These are phyloP conservation scores for Schizochytrium sp. DNA, from an alignment of 108 stramenopile genomes.

Conservation along the genomic window DNA sequence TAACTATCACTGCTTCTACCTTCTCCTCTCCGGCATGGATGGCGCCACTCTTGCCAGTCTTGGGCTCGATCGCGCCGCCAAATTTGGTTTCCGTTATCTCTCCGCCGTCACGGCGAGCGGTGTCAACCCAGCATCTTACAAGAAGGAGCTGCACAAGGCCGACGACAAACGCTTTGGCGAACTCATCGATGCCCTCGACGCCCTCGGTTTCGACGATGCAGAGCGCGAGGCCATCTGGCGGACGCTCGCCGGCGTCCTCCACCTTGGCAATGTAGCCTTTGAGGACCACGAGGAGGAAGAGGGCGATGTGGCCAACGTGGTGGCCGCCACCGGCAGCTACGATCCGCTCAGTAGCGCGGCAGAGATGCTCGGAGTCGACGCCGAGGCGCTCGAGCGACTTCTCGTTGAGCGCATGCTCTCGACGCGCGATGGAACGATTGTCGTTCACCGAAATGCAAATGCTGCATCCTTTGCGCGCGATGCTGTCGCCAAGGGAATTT, in stretches of 20 bases:
- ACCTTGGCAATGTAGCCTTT: conserved; percentile 45
- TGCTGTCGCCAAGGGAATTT: conserved; percentile 35
- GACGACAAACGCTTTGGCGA: conserved; percentile 23
- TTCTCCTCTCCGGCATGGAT: conserved; percentile 20
- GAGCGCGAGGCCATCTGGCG: not conserved
- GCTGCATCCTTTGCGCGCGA: conserved; percentile 46
- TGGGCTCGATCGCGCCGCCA: not conserved
- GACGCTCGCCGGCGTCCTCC: conserved; percentile 42
- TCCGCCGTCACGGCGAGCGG: not conserved
- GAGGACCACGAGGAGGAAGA: conserved; percentile 12
- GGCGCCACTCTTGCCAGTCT: not conserved
- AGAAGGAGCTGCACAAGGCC: not conserved
- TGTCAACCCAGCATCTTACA: not conserved
- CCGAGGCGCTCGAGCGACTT: conserved; percentile 28
- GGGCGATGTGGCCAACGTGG: conserved; percentile 19
- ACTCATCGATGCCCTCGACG: conserved; percentile 2
- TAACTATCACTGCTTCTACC: conserved; percentile 36
- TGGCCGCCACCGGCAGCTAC: not conserved
- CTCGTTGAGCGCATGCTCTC: conserved; percentile 28
- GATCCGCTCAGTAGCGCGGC: not conserved
- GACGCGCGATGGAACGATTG: conserved; percentile 27
- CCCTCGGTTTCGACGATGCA: not conserved
- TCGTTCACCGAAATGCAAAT: conserved; percentile 32
- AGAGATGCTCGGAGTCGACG: conserved; percentile 19
- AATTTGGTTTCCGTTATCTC: not conserved